phyloP scores from a whole-genome alignment of 1,284 basidiomycete species.

The Pisolithus thermaeus region DNA sequence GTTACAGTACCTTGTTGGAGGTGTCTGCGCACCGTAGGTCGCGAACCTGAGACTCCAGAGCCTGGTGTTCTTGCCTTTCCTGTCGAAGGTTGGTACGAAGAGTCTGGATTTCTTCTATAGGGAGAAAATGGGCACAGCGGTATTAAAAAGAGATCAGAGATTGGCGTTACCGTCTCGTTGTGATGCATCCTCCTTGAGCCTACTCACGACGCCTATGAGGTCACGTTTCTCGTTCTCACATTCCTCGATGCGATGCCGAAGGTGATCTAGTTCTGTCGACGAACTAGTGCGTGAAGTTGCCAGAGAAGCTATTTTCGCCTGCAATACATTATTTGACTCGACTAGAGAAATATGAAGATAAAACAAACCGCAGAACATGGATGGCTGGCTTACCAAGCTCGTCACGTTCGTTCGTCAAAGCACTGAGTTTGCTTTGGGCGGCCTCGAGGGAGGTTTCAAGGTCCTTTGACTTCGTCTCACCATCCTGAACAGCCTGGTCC shows the following conservation, averaged over 20 bases:
- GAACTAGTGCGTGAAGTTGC: conserved; percentile 52
- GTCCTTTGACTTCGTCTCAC: conserved; percentile 52
- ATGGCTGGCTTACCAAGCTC: conserved; percentile 47
- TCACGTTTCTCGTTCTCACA: conserved; percentile 77
- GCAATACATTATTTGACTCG: conserved; percentile 44
- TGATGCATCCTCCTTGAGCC: conserved; percentile 62
- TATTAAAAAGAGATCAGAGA: not conserved
- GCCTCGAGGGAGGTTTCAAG: conserved; percentile 46
- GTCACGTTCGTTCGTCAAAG: conserved; percentile 55
- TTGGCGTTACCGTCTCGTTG: conserved; percentile 55
- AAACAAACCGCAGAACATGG: not conserved
- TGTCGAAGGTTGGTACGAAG: conserved; percentile 66
- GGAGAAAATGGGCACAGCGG: conserved; percentile 5
- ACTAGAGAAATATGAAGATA: conserved; percentile 32
- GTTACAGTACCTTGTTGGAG: conserved; percentile 51
- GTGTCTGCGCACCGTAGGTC: conserved; percentile 67
- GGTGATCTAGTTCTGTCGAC: conserved; percentile 50
- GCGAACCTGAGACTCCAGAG: conserved; percentile 58
- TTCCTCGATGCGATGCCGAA: conserved; percentile 60
- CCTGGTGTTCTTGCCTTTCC: conserved; percentile 65
- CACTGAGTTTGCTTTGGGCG: conserved; percentile 47
- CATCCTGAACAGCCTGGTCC: conserved; percentile 73
- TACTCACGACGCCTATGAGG: conserved; percentile 65
- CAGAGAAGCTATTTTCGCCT: conserved; percentile 48
- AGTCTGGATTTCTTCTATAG: conserved; percentile 60